A percentile compares a stretch with the other conserved stretches of the same genome.
Conservation (phyloP, 805 yeast species). For the Spathaspora gorwiae region DNA sequence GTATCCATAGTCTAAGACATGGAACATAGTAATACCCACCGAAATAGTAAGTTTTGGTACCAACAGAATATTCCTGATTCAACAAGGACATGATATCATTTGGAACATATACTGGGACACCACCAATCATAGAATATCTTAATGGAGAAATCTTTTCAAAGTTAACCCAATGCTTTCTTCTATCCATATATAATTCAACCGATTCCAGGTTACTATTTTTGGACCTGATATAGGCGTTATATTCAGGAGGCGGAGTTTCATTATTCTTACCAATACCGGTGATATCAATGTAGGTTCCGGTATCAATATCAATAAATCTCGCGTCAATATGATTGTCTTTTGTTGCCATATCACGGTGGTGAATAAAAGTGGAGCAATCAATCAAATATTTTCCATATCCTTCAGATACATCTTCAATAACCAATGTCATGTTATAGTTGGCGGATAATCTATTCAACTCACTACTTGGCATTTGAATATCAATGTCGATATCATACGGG, state of each 20-base stretch:
- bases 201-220: conserved; percentile 15
- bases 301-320: conserved; percentile 52
- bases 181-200: conserved; percentile 25
- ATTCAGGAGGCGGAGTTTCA: conserved; percentile 18
- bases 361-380: conserved; percentile 21
- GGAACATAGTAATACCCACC: conserved; percentile 23
- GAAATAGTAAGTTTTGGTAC: conserved; percentile 17
- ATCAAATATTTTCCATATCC: conserved; percentile 18
- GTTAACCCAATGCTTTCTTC: conserved; percentile 29
- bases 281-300: conserved; percentile 54
- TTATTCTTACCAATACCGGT: conserved; percentile 34
- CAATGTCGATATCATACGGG: conserved; percentile 22
- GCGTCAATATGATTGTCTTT: conserved; percentile 28
- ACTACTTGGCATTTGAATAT: conserved; percentile 20
- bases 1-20: conserved; percentile 19
- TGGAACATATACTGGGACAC: conserved; percentile 35
- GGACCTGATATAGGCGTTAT: conserved; percentile 12
- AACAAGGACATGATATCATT: conserved; percentile 23
- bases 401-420: conserved; percentile 23
- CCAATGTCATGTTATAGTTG: conserved; percentile 19
- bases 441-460: conserved; percentile 17
- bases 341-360: conserved; percentile 17
- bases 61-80: conserved; percentile 21
- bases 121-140: conserved; percentile 50
- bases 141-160: conserved; percentile 47